Conservation (phyloP, 306 rosid species). For the Dalbergia cochinchinensis region DNA sequence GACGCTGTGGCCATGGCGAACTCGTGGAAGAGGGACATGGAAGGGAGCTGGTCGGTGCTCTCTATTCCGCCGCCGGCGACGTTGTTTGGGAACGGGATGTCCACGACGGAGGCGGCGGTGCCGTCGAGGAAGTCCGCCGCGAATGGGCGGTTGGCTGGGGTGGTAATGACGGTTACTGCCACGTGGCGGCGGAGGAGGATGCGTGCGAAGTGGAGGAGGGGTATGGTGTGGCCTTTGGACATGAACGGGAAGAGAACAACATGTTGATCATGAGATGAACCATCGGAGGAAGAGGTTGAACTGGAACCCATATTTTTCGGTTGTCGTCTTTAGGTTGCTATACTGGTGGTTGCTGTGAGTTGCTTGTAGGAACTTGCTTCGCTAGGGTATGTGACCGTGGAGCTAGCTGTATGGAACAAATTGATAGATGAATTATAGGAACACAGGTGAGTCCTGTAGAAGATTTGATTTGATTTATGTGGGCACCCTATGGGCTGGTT, state of each 20-base stretch:
- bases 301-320: too few relatives aligned
- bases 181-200: slow-evolving; percentile 18
- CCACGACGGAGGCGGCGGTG: slow-evolving; percentile 17
- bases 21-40: slow-evolving; percentile 10
- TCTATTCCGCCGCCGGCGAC: neutral
- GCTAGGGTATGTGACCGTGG: too few relatives aligned
- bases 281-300: too few relatives aligned
- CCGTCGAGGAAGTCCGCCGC: neutral
- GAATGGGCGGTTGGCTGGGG: slow-evolving; percentile 19
- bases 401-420: too few relatives aligned
- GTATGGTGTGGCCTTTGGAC: slow-evolving; percentile 42
- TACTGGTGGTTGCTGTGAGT: too few relatives aligned
- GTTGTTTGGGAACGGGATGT: neutral
- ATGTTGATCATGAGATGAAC: neutral
- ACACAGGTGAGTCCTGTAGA: too few relatives aligned
- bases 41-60: slow-evolving; percentile 36
- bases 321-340: too few relatives aligned
- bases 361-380: too few relatives aligned
- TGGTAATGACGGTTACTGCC: slow-evolving; percentile 32
- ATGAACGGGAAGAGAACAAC: slow-evolving; percentile 37
- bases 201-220: slow-evolving; percentile 36
- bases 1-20: slow-evolving; percentile 11
- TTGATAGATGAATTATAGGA: too few relatives aligned
- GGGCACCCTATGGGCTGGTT: too few relatives aligned
- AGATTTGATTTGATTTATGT: too few relatives aligned